A percentile compares a stretch with the other conserved stretches of the same genome.
These are phyloP conservation scores for Lumnitzera racemosa DNA, from an alignment of 345 rosid genomes.

Conservation along the genomic window DNA sequence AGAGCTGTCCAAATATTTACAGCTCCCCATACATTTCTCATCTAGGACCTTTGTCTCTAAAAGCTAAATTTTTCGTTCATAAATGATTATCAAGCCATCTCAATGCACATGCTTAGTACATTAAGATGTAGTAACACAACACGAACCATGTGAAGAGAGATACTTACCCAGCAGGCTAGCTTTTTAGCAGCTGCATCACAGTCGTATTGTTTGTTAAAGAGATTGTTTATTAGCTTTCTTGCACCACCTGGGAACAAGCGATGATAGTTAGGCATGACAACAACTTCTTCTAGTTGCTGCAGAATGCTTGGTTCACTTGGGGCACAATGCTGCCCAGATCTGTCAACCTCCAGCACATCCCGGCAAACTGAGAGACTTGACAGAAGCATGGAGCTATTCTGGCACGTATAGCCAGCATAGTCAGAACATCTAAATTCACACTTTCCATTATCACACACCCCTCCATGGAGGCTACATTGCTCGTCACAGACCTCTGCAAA, in stretches of 20 bases:
- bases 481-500: slow-evolving; percentile 89
- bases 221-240: slow-evolving; percentile 67
- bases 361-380: slow-evolving; percentile 81
- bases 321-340: slow-evolving; percentile 83
- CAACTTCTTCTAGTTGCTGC: slow-evolving; percentile 97
- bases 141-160: neutral
- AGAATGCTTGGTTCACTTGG: slow-evolving; percentile 86
- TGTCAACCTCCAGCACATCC: slow-evolving; percentile 70
- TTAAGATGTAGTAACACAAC: neutral
- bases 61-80: no score
- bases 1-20: no score
- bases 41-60: no score
- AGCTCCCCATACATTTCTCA: no score
- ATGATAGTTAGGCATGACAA: slow-evolving; percentile 92
- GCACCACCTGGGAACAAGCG: slow-evolving; percentile 85
- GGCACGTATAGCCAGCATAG: slow-evolving; percentile 96
- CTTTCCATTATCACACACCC: slow-evolving; percentile 98
- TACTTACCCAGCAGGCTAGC: slow-evolving; percentile 92
- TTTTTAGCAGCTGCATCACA: slow-evolving; percentile 87
- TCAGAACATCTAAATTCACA: slow-evolving; percentile 99
- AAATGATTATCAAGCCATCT: neutral
- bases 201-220: slow-evolving; percentile 53
- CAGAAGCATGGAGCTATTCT: slow-evolving; percentile 82
- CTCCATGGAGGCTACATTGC: slow-evolving; percentile 98
- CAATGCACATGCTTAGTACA: no score